phyloP scores from a whole-genome alignment of 202 grass and related monocot species.

The Zoysia matrella region DNA sequence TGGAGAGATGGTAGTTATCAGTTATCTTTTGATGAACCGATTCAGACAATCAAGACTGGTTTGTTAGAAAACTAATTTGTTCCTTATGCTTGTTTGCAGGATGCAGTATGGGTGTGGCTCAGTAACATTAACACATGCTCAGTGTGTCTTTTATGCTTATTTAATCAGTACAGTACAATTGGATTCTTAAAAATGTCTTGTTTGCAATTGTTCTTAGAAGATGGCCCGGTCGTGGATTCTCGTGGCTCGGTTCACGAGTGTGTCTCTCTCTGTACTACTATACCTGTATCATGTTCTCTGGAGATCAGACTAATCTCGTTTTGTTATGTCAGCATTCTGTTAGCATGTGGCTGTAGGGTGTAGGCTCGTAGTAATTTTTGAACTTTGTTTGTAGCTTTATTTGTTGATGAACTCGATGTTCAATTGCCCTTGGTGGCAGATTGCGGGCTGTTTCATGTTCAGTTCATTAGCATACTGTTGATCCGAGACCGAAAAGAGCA shows the following conservation, averaged over 20 bases:
- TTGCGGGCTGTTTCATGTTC: conserved; percentile 3
- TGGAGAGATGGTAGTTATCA: neutral
- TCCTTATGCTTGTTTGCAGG: conserved; percentile 1
- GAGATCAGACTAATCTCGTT: neutral
- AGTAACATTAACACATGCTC: neutral
- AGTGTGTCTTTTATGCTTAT: neutral
- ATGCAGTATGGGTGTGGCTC: neutral
- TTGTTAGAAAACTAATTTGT: neutral
- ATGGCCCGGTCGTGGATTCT: neutral
- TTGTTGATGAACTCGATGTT: conserved; percentile 6
- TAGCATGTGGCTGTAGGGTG: conserved; percentile 37
- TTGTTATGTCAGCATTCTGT: conserved; percentile 28
- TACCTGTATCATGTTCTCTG: neutral
- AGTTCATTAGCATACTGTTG: neutral
- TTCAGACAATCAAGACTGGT: conserved; percentile 8
- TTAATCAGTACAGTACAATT: conserved; percentile 14
- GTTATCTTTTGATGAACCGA: conserved; percentile 9
- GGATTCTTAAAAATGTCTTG: neutral
- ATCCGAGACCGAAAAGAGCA: too few species aligned
- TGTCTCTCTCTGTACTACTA: neutral
- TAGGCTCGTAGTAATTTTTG: conserved; percentile 28
- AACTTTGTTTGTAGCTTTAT: conserved; percentile 25
- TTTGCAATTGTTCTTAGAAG: conserved; percentile 10
- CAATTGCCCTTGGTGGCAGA: neutral
- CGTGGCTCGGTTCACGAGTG: conserved; percentile 4